phyloP scores from a whole-genome alignment of 108 stramenopile genomes.

The Fragilariopsis cylindrus region DNA sequence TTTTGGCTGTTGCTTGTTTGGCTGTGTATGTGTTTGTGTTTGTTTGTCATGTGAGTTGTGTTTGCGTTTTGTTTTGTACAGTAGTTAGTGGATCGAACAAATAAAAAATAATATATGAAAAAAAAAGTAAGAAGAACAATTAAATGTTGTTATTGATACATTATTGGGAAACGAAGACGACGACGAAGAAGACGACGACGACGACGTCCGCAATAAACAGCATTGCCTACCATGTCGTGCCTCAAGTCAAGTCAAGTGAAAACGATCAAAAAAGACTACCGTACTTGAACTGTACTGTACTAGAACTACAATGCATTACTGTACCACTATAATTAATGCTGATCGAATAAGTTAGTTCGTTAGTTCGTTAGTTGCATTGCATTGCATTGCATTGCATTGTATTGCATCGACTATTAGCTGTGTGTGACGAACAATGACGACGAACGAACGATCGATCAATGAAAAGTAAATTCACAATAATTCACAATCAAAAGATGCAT shows the following conservation, averaged over 20 bases:
- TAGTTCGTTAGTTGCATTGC: too few species aligned
- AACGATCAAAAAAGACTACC: too few species aligned
- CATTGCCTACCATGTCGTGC: too few species aligned
- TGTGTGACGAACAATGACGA: not conserved
- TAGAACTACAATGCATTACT: too few species aligned
- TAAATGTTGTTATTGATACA: not conserved
- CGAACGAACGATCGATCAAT: not conserved
- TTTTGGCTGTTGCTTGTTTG: slow-evolving; percentile 38
- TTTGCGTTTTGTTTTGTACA: too few species aligned
- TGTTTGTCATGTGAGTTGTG: too few species aligned
- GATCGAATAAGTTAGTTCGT: too few species aligned
- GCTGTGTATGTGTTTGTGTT: slow-evolving; percentile 21
- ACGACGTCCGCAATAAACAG: too few species aligned
- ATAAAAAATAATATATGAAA: not conserved
- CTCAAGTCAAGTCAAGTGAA: too few species aligned
- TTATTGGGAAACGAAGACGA: not conserved
- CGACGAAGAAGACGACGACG: not conserved
- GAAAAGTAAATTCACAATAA: not conserved
- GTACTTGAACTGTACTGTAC: too few species aligned
- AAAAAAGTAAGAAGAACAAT: slow-evolving; percentile 4
- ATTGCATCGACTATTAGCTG: not conserved
- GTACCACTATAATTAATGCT: too few species aligned
- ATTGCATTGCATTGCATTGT: not conserved
- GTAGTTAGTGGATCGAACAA: not conserved
- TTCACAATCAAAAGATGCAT: not conserved